Evolutionary conservation across 805 yeast genomes (phyloP).

Genomic region (Kazachstania bromeliacearum): DNA sequence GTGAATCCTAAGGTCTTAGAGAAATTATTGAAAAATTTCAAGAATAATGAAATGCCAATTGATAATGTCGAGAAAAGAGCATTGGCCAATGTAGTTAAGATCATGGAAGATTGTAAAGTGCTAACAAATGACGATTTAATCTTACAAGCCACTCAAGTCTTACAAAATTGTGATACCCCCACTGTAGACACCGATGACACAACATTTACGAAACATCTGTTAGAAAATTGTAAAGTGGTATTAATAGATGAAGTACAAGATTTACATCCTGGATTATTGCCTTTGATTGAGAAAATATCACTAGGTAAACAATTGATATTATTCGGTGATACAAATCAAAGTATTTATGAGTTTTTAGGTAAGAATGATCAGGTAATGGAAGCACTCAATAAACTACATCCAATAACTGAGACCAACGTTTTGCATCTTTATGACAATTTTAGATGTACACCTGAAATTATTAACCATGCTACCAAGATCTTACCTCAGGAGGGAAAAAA

Average conservation of each 20-base stretch:
- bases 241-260: conserved; percentile 73
- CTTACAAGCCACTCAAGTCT: conserved; percentile 14
- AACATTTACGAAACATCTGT: too few species aligned
- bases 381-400: conserved; percentile 13
- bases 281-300: conserved; percentile 35
- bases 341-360: conserved; percentile 61
- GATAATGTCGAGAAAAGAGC: conserved; percentile 3
- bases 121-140: conserved; percentile 27
- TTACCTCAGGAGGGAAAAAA: neutral
- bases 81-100: conserved; percentile 4
- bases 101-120: conserved; percentile 30
- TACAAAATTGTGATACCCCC: conserved; percentile 2
- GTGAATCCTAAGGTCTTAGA: conserved; percentile 14
- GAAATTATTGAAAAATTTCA: conserved; percentile 14
- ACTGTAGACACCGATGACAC: neutral
- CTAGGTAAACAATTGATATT: conserved; percentile 44
- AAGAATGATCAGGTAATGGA: conserved; percentile 32
- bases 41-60: too few species aligned
- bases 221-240: conserved; percentile 31
- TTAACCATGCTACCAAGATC: conserved; percentile 17
- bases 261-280: conserved; percentile 42
- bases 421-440: conserved; percentile 43
- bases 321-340: conserved; percentile 66
- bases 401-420: conserved; percentile 14
- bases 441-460: conserved; percentile 51